A percentile compares a stretch with the other conserved stretches of the same genome.
These are phyloP conservation scores for Balansia obtecta DNA, from an alignment of 2,329 filamentous ascomycete genomes.

Conservation along the genomic window DNA sequence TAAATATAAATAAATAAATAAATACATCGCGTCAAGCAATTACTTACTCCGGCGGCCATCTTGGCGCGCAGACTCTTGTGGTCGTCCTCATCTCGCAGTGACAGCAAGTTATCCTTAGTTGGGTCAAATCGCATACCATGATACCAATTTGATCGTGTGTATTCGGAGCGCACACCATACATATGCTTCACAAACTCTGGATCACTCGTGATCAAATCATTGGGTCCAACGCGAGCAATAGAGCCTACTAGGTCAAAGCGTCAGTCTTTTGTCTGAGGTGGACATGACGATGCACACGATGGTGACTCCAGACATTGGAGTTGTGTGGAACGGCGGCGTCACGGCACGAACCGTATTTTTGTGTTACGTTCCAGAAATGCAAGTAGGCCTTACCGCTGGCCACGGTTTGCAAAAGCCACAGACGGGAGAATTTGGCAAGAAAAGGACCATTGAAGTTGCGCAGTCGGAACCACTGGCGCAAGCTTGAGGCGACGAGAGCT, in stretches of 20 bases:
- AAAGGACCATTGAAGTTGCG: constrained; percentile 4
- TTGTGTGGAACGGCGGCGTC: background rate
- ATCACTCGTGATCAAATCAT: constrained; percentile 32
- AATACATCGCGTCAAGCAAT: background rate
- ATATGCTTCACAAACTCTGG: constrained; percentile 28
- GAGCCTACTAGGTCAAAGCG: constrained; percentile 12
- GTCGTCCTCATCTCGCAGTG: constrained; percentile 30
- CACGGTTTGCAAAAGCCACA: background rate
- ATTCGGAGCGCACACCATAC: constrained; percentile 24
- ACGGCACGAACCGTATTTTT: constrained; percentile 16
- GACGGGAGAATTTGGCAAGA: constrained; percentile 1
- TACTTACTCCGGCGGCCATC: constrained; percentile 31
- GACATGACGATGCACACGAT: background rate
- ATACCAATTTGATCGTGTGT: constrained; percentile 27
- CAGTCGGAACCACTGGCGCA: constrained; percentile 4
- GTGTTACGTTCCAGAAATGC: constrained; percentile 11
- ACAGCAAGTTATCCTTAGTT: constrained; percentile 35
- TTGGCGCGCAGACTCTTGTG: constrained; percentile 33
- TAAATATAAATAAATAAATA: too few relatives aligned
- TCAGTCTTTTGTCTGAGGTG: background rate
- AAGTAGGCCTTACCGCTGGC: constrained; percentile 7
- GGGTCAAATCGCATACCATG: constrained; percentile 36
- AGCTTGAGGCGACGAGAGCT: background rate
- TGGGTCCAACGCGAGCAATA: constrained; percentile 25
- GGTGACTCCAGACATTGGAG: background rate